phyloP scores from a whole-genome alignment of 2,329 filamentous ascomycete species.

The Diaporthe destruens region DNA sequence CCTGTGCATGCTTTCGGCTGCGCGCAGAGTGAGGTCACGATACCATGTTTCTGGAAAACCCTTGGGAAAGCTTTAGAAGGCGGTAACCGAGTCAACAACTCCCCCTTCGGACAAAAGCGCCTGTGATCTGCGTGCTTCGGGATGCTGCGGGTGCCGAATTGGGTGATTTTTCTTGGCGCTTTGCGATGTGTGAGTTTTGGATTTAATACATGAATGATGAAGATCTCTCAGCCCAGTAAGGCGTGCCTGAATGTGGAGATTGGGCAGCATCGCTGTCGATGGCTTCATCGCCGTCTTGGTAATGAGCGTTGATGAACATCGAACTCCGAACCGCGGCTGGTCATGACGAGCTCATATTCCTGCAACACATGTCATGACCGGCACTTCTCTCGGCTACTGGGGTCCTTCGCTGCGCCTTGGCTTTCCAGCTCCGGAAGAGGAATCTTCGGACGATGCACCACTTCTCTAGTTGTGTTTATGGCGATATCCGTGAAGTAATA shows the following conservation, averaged over 20 bases:
- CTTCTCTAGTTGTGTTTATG: too few species aligned
- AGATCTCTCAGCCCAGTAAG: constrained; percentile 20
- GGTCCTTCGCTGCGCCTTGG: background rate
- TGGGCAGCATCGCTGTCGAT: background rate
- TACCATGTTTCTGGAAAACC: too few species aligned
- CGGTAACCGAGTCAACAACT: constrained; percentile 11
- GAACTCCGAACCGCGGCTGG: background rate
- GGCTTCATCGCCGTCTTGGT: background rate
- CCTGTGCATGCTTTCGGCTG: background rate
- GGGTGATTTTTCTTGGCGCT: constrained; percentile 17
- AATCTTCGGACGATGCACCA: too few species aligned
- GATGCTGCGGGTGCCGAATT: background rate
- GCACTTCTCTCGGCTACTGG: background rate
- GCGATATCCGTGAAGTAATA: too few species aligned
- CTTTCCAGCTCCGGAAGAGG: too few species aligned
- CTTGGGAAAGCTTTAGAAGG: too few species aligned
- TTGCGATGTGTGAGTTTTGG: background rate
- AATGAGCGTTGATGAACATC: background rate
- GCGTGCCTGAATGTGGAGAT: background rate
- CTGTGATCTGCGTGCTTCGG: constrained; percentile 10
- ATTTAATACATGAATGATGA: background rate
- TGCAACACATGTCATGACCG: background rate
- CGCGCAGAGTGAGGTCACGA: background rate
- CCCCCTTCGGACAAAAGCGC: background rate
- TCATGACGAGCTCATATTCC: background rate